Base-by-base conservation (phyloP, 225 moss, liverwort and hornwort species). In the Anthoceros angustus region DNA sequence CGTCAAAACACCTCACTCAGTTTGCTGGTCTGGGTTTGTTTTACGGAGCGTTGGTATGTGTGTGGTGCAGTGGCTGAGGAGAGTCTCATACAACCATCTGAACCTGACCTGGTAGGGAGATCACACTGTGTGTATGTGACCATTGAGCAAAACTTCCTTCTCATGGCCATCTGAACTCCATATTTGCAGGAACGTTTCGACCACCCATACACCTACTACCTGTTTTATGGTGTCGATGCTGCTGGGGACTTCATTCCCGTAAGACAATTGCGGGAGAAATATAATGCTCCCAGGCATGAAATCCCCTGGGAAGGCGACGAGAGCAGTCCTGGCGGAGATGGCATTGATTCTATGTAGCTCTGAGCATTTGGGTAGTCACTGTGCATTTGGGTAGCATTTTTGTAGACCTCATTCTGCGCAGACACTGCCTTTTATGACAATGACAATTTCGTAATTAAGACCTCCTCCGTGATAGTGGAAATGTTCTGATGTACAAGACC, bases 261-360 rank as follows among this genome's bases (percentile, higher is more conserved):
- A 60, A 92, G 89, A 77, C 98, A 92, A 72, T 68, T 98, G 67
- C 79, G 92, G 76, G 98, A 98, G 78, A 98, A 92, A 64, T 98
- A 98, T 55, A 89, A 84, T 62, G 84, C 85, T 43, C 68, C 87
- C 71, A 80, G 98, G 61, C 81, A 81, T 70, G 98, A 98, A 75
- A 62, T 98, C 42, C 98, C 98, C n/a, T 78, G 83, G 70, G 86
- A 89, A 42, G 75, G 79, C 12, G 82, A 83, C 25, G 38, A 39
- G 16, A 24, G 20, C 32, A 41, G 64, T 38, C 14, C 38, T 7
- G 40, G 20, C 15, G 39, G 40, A 64, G 32, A 38, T 38, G 64
- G 32, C 7, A 26, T 20, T 55, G 55, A 55, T 23, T 20, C 55
- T 5, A 15, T 15, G 18, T 55, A 15, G 23, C 18, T 15, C 7